Evolutionary conservation across 768 basidiomycete genomes (phyloP).

Genomic region (Rhodotorula diobovata): DNA sequence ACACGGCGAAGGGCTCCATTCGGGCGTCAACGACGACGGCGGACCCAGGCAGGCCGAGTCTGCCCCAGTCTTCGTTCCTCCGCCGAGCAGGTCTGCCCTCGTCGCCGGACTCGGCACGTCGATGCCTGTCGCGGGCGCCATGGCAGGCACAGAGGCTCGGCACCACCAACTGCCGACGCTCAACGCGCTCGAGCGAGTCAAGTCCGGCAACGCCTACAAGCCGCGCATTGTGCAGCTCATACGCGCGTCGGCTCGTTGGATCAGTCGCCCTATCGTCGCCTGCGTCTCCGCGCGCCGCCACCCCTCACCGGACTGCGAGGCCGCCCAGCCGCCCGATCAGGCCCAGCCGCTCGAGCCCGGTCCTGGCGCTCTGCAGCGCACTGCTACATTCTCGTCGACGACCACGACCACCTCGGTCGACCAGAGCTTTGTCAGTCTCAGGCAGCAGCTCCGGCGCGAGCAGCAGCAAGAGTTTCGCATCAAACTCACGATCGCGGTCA

Average conservation of each 20-base stretch:
- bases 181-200: not conserved
- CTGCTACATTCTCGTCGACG: not conserved
- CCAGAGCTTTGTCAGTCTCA: conserved; percentile 42
- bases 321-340: not conserved
- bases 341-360: not conserved
- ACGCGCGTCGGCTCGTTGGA: not conserved
- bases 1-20: not conserved
- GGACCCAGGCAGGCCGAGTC: not conserved
- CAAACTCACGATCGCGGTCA: conserved; percentile 58
- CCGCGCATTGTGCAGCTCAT: no score
- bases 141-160: not conserved
- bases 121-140: no score
- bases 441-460: conserved; percentile 44
- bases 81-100: not conserved
- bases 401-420: conserved; percentile 14
- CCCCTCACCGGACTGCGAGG: not conserved
- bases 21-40: not conserved
- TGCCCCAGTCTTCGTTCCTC: not conserved
- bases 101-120: not conserved
- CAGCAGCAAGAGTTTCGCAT: conserved; percentile 56
- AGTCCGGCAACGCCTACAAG: not conserved
- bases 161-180: no score
- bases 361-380: not conserved
- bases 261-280: not conserved
- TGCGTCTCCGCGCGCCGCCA: not conserved